Evolutionary conservation across 495 filamentous ascomycete genomes (phyloP), one percentile per base, ranked within the genome.

Genomic region (Hypoxylon trugodes): DNA sequence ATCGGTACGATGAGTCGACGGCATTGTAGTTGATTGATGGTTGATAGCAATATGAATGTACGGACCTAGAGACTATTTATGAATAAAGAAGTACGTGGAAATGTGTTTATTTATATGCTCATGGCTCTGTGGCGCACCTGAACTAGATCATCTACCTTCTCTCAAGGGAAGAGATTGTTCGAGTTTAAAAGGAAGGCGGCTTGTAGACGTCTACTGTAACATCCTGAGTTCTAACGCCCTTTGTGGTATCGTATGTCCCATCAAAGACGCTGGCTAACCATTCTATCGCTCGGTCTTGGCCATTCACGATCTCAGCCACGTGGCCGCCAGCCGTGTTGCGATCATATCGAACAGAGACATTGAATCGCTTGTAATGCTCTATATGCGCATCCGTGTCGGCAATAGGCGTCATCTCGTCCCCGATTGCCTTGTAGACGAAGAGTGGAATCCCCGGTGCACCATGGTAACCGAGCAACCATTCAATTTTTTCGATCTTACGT

Each of bases 351-450:
- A 79, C 70, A 32, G 67, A 70, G 9, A 51, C 70, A 4, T 66
- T 63, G 28, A 41, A 49, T 9, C 54, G 38, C 45, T 59, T 54
- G 46, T 76, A 79, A 24, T 64, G 66, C 0, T 65, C 52, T 4
- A 82, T 69, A 21, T 82, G 57, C 0, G 51, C 73, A 56, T 86
- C 81, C 4, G 76, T 81, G 53, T 81, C 78, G 2, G 48, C 63
- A 9, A 83, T 72, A 1, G 68, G 36, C 25, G 73, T 79, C 59
- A 83, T 73, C 62, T 84, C 76, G 40, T 84, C 81, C 2, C 63
- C 35, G 3, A 79, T 69, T 0, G 81, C 77, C 68, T 86, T 86
- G 70, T 84, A 84, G 2, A 77, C 47, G 65, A 80, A 83, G 12
- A 82, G 38, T 0, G 81, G 82, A 58, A 80, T 77, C 24, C 72